A percentile compares a stretch with the other conserved stretches of the same genome.
phyloP scores from a whole-genome alignment of 2,329 filamentous ascomycete genomes.

The Leptographium radiaticola region DNA sequence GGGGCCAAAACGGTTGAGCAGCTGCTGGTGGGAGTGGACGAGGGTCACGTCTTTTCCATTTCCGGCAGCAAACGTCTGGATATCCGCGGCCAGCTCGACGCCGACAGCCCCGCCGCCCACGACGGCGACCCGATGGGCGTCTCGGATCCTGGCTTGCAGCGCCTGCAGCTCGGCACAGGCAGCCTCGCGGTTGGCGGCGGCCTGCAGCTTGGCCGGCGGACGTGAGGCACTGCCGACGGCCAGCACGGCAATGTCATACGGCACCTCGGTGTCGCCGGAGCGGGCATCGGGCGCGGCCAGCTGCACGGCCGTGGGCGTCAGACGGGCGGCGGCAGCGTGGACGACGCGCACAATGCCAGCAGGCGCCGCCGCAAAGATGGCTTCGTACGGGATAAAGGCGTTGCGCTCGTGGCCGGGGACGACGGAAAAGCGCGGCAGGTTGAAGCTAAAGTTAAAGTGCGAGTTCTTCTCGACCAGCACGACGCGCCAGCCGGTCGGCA shows the following conservation, averaged over 20 bases:
- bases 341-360: constrained; percentile 26
- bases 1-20: constrained; percentile 28
- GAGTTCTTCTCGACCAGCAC: constrained; percentile 45
- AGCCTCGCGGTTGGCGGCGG: constrained; percentile 25
- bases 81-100: constrained; percentile 47
- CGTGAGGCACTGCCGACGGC: constrained; percentile 39
- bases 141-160: constrained; percentile 32
- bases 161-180: constrained; percentile 28
- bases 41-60: constrained; percentile 41
- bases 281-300: constrained; percentile 13
- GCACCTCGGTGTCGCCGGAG: constrained; percentile 19
- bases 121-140: constrained; percentile 30
- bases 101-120: constrained; percentile 49
- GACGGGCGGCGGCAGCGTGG: constrained; percentile 16
- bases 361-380: constrained; percentile 22
- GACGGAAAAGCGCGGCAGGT: constrained; percentile 45
- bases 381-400: constrained; percentile 46
- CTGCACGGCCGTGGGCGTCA: not conserved
- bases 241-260: constrained; percentile 42
- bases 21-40: constrained; percentile 41
- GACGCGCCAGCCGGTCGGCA: constrained; percentile 37
- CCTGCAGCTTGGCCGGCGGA: constrained; percentile 34
- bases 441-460: constrained; percentile 49
- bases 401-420: constrained; percentile 41
- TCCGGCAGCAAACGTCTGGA: constrained; percentile 23